phyloP scores from a whole-genome alignment of 2,329 filamentous ascomycete genomes.

The Cryphonectria naterciae region DNA sequence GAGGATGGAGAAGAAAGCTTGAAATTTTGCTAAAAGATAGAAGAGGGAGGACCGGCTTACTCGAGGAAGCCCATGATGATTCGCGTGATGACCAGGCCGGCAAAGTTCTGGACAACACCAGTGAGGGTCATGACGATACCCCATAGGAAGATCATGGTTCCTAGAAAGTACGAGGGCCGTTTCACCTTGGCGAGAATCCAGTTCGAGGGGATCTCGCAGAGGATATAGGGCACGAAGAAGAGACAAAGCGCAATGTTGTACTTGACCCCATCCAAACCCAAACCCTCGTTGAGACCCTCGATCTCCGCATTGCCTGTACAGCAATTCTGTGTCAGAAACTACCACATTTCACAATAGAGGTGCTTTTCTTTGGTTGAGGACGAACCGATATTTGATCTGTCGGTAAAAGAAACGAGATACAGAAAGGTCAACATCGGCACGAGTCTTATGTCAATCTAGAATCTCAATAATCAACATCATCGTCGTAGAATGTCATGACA shows the following conservation, averaged over 20 bases:
- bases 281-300: constrained; percentile 46
- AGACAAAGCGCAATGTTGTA: constrained; percentile 49
- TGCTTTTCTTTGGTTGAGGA: not conserved
- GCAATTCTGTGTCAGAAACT: not conserved
- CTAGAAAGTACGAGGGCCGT: constrained; percentile 43
- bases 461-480: not conserved
- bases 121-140: constrained; percentile 51
- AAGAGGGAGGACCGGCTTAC: constrained; percentile 1
- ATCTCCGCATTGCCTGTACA: constrained; percentile 51
- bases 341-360: too few relatives aligned
- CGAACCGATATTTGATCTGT: constrained; percentile 17
- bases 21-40: too few relatives aligned
- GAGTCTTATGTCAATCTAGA: constrained; percentile 14
- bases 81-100: constrained; percentile 46
- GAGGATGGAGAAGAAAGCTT: not conserved
- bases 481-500: too few relatives aligned
- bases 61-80: constrained; percentile 52
- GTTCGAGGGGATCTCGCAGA: constrained; percentile 48
- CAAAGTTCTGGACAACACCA: constrained; percentile 48
- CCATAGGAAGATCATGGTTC: constrained; percentile 48
- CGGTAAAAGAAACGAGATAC: constrained; percentile 13
- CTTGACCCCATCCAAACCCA: constrained; percentile 45
- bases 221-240: constrained; percentile 44
- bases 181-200: constrained; percentile 44
- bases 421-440: constrained; percentile 14